Base-by-base conservation (phyloP, 192 early-diverging fungal species). In the Rhizoclosmatium sp. region DNA sequence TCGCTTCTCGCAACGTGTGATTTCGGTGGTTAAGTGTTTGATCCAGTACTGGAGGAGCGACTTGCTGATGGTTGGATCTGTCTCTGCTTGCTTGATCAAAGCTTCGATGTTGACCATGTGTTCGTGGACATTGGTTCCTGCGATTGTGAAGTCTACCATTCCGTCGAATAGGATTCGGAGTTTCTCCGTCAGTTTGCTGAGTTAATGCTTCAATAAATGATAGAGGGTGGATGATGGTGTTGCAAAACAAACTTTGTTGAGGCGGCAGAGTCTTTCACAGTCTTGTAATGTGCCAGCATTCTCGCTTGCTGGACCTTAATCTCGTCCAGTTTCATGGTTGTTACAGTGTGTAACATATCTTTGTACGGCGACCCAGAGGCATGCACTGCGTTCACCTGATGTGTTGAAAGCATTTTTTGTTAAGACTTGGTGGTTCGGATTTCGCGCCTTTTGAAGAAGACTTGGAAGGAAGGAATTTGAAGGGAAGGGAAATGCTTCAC, bases 241-340 rank as follows among this genome's bases (percentile, higher is more conserved):
- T 12, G 51, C 9, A 7, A 54, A 54, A 54, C 9, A 54, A 16
- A 54, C 61, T 5, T 64, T 64, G 61, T 21, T 39, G 23, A 5
- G 9, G 7, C 21, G 40, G 61, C 7, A 7, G 5, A 5, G 7
- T 64, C 40, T 21, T 64, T 64, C 7, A 64, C 61, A 7, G 5
- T 9, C 61, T 64, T 64, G 21, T 64, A 64, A 39, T 64, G 61
- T 9, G 21, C 61, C 21, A 64, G 61, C 61, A 64, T 64, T 64
- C 61, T 21, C 40, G 5, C 21, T 21, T 64, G 23, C 61, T 64
- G 61, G 40, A 64, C 21, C 40, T 64, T 64, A 21, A 64, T 64
- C 21, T 64, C 61, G 10, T 64, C 61, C 61, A 64, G 21, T 21
- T 64, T 64, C 61, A 64, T 64, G 61, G 5, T 64, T 5, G 61